A percentile compares a stretch with the other conserved stretches of the same genome.
Conservation (phyloP, 1,284 basidiomycete species). For the Apiotrichum veenhuisii region DNA sequence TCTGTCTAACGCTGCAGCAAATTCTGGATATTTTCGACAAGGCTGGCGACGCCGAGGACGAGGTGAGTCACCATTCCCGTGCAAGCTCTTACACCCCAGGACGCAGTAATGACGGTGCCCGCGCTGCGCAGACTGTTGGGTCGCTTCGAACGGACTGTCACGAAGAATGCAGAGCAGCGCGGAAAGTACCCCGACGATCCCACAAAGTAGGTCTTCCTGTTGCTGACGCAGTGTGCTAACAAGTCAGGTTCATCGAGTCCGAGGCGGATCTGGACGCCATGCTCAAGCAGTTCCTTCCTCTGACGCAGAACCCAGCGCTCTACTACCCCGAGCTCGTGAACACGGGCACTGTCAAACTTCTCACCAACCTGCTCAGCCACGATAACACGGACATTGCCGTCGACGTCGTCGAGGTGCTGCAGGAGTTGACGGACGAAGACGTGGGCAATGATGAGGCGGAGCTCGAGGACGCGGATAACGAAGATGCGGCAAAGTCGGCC, state of each 20-base stretch:
- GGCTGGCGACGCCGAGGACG: constrained; percentile 61
- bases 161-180: constrained; percentile 91
- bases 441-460: constrained; percentile 70
- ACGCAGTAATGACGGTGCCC: constrained; percentile 57
- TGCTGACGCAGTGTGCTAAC: too few relatives aligned
- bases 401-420: constrained; percentile 82
- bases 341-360: constrained; percentile 61
- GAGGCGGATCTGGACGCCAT: constrained; percentile 88
- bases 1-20: constrained; percentile 29
- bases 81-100: neutral
- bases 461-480: constrained; percentile 55
- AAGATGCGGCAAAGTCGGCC: constrained; percentile 57
- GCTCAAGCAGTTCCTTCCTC: constrained; percentile 76
- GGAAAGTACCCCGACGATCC: constrained; percentile 88
- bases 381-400: constrained; percentile 93
- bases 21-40: constrained; percentile 71
- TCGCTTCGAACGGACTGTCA: constrained; percentile 78
- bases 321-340: constrained; percentile 87
- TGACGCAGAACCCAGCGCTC: constrained; percentile 78
- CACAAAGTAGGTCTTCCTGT: constrained; percentile 61
- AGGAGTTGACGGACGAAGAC: constrained; percentile 92
- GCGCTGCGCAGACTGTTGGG: constrained; percentile 70
- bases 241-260: constrained; percentile 88
- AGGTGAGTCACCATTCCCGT: constrained; percentile 56
- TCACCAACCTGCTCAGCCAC: constrained; percentile 82